These are phyloP conservation scores for Colletotrichum paranaense DNA, from an alignment of 2,329 filamentous ascomycete species.

Conservation along the genomic window DNA sequence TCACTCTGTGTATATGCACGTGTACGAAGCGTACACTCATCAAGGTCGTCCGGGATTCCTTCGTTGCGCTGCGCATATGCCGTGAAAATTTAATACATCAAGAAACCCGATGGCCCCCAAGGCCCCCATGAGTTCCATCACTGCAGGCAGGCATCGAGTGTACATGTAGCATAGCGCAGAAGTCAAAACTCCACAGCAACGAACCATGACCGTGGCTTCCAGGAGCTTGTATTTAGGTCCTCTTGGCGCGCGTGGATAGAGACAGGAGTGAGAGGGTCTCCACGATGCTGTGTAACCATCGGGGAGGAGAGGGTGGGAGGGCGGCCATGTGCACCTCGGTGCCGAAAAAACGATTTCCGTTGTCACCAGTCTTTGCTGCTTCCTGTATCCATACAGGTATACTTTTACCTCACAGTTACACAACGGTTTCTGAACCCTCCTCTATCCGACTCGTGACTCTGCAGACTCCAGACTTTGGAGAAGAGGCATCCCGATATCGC, in stretches of 20 bases:
- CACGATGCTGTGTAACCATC: background rate
- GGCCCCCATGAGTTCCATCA: background rate
- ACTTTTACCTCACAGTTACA: background rate
- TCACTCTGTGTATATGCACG: background rate
- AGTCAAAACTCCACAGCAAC: background rate
- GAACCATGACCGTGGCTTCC: background rate
- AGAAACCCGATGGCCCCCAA: background rate
- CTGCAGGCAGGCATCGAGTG: background rate
- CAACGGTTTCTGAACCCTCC: background rate
- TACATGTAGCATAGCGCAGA: background rate
- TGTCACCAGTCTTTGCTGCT: background rate
- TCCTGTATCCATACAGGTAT: background rate
- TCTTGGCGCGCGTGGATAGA: too few species aligned
- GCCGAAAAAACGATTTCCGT: background rate
- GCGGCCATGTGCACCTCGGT: background rate
- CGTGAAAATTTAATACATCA: background rate
- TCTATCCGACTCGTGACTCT: background rate
- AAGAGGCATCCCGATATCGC: background rate
- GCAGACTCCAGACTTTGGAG: background rate
- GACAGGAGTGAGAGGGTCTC: background rate
- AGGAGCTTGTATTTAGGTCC: background rate
- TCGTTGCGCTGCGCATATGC: background rate
- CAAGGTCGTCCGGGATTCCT: background rate
- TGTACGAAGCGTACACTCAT: background rate
- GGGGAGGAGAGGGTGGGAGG: too few species aligned